Evolutionary conservation across 768 basidiomycete species (phyloP).

Genomic region (Clitopilus hobsonii): DNA sequence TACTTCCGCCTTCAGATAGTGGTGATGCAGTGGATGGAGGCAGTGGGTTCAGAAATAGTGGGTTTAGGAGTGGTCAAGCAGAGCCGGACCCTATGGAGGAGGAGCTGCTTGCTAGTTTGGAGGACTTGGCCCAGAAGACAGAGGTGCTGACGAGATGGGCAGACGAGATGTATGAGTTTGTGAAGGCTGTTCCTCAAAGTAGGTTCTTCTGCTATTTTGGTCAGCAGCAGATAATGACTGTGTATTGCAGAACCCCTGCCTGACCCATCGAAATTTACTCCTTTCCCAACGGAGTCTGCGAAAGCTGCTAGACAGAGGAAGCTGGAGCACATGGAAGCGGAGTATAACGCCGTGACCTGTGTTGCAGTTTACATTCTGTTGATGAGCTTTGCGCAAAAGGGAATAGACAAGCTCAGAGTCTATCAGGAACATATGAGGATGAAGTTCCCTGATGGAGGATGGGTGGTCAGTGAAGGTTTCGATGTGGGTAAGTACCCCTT

Average conservation of each 20-base stretch:
- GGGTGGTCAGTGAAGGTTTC: slow-evolving; percentile 74
- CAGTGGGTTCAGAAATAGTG: slow-evolving; percentile 10
- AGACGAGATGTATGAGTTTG: slow-evolving; percentile 89
- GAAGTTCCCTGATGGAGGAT: slow-evolving; percentile 71
- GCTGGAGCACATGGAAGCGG: slow-evolving; percentile 74
- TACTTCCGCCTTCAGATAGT: not conserved
- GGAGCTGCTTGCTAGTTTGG: slow-evolving; percentile 70
- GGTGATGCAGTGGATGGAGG: not conserved
- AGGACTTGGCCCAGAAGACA: slow-evolving; percentile 95
- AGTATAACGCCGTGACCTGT: slow-evolving; percentile 79
- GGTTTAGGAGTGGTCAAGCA: slow-evolving; percentile 39
- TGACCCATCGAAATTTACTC: slow-evolving; percentile 71
- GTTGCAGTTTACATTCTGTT: slow-evolving; percentile 88
- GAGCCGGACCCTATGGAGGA: slow-evolving; percentile 75
- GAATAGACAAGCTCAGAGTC: slow-evolving; percentile 77
- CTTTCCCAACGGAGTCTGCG: slow-evolving; percentile 68
- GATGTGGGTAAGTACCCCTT: slow-evolving; percentile 55
- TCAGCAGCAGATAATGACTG: not conserved
- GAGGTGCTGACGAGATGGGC: slow-evolving; percentile 91
- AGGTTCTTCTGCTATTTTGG: slow-evolving; percentile 22
- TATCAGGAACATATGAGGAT: slow-evolving; percentile 82
- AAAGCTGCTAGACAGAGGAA: slow-evolving; percentile 64
- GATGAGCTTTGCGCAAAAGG: slow-evolving; percentile 90
- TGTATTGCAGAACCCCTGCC: slow-evolving; percentile 64
- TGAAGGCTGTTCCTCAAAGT: slow-evolving; percentile 84